Percentiles rank a stretch among this genome's conserved stretches.
Evolutionary conservation across 140 eudicot genomes (phyloP).

Genomic region (Oenanthe javanica): DNA sequence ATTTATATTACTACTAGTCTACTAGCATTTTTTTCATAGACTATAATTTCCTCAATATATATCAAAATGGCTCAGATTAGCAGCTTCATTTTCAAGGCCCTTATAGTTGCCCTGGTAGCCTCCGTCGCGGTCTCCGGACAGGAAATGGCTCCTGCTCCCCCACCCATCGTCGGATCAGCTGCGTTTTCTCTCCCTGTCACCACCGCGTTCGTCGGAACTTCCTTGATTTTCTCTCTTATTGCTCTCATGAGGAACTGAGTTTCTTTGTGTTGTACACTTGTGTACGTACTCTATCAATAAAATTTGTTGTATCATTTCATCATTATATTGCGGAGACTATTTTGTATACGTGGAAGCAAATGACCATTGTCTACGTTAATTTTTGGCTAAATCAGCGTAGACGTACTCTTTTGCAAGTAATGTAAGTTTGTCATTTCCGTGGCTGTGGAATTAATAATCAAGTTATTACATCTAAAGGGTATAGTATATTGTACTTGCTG

Average conservation of each 20-base stretch:
- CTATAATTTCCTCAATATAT: neutral
- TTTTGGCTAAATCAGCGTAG: too few relatives aligned
- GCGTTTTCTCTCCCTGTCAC: conserved; percentile 35
- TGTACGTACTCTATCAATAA: neutral
- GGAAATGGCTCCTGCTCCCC: conserved; percentile 30
- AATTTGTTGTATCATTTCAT: neutral
- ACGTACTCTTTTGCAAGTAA: too few relatives aligned
- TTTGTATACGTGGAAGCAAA: too few relatives aligned
- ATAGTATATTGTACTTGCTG: too few relatives aligned
- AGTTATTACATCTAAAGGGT: too few relatives aligned
- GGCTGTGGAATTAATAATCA: neutral
- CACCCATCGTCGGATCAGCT: conserved; percentile 38
- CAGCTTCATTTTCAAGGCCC: conserved; percentile 16
- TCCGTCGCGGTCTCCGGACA: conserved; percentile 27
- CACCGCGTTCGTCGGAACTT: conserved; percentile 24
- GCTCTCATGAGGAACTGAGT: conserved; percentile 30
- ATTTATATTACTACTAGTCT: neutral
- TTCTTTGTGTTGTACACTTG: neutral
- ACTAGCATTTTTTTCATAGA: neutral
- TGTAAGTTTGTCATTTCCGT: neutral
- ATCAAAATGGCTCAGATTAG: conserved; percentile 26
- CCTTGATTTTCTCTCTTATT: conserved; percentile 34
- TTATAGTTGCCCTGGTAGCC: conserved; percentile 17
- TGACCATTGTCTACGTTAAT: too few relatives aligned
- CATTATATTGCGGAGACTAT: neutral